Base-by-base conservation (phyloP, 2,329 filamentous ascomycete genomes). In the Xylariaceae sp. region DNA sequence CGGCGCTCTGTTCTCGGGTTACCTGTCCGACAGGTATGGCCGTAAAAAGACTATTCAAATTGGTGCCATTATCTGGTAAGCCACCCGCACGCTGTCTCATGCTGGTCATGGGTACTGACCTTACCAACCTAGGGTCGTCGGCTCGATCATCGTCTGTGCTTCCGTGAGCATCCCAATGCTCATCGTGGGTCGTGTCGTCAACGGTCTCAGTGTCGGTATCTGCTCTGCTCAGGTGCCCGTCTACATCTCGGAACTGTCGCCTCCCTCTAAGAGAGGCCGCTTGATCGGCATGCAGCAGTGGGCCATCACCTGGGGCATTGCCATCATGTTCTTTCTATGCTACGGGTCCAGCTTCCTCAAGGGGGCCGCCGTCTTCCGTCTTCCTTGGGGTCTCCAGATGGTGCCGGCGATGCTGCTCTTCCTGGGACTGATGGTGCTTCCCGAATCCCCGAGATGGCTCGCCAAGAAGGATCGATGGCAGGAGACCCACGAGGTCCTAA, bases 141-240 rank as follows among this genome's bases (percentile, higher is more conserved):
- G 70, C 3, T 72, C 65, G 3, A 56, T 62, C 33, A 49, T 73
- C 32, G 52, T 57, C 23, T 63, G 59, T 36, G 67, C 67, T 18
- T 51, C 65, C 1, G 58, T 66, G 30, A 65, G 67, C 46, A 64
- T 68, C 33, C 59, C 59, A 21, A 70, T 70, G 81, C 65, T 87
- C 15, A 72, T 80, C 30, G 75, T 72, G 17, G 80, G 80, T 30
- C 80, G 81, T 47, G 55, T 83, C 53, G 75, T 87, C 61, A 83
- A 83, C 58, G 81, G 81, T 39, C 53, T 85, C 43, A 72, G 73
- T 30, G 80, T 85, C 39, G 82, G 81, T 44, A 83, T 85, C 52
- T 80, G 75, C 55, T 83, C 78, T 16, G 77, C 80, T 17, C 77
- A 84, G 51, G 80, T 83, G 2, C 79, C 78, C 0, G 78, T 83